Base-by-base conservation (phyloP, 2,329 filamentous ascomycete genomes). In the Neocucurbitaria cava region DNA sequence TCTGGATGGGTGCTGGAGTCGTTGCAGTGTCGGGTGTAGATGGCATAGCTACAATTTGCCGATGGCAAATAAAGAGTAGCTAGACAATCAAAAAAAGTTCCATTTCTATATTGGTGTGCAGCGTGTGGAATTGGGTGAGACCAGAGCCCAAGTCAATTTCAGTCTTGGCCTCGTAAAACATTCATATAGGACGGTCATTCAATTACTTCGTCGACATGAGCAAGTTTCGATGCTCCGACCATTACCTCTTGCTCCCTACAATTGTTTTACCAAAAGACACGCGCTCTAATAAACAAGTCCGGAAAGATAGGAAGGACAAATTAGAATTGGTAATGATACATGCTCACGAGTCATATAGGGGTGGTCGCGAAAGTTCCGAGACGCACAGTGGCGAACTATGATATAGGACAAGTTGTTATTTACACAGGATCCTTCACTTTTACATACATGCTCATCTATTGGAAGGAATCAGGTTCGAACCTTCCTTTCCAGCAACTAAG, bases 21-120 rank as follows among this genome's bases (percentile, higher is more conserved):
- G 52, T 52, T 50, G 40, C 23, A 36, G 50, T 26, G 40, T 40
- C 45, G 41, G 49, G 51, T 52, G 43, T 49, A 46, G 41, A 59
- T 50, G 24, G n/a, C 21, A 20, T 15, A 15, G 20, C 38, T 40
- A 33, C 15, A 13, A 18, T 17, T 49, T 36, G 33, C 46, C 28
- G n/a, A 23, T 17, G 36, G 46, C 46, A 21, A 38, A 36, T 36
- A 7, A 21, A 23, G 28, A 28, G 10, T 45, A 35, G 11, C 28
- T 21, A 9, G 9, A 31, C 42, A 35, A 45, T 45, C 15, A 17
- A 18, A 5, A 33, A 33, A 21, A 31, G 28, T 11, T 15, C 42
- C 28, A 21, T 45, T 20, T 21, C 28, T 4, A 15, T 21, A 31
- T 23, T 11, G 20, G 11, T 18, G 13, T 33, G 28, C 42, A 15